These are phyloP conservation scores for Xylariaceae sp. DNA, from an alignment of 2,329 filamentous ascomycete genomes.

Conservation along the genomic window DNA sequence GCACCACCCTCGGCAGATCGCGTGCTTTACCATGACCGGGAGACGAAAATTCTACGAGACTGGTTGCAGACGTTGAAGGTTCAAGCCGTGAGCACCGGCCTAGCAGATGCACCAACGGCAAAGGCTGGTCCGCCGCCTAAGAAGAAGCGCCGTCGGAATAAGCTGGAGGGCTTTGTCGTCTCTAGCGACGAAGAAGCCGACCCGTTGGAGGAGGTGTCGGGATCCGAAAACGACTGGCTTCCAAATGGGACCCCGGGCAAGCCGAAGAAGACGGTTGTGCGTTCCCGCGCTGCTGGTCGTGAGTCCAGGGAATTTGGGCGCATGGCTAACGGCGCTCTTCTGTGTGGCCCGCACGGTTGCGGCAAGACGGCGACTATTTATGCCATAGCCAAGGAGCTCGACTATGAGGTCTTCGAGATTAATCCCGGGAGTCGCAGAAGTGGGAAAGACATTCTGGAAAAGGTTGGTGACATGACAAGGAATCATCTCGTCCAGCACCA, in stretches of 20 bases:
- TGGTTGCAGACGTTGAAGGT: slow-evolving; percentile 77
- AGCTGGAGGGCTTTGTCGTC: slow-evolving; percentile 73
- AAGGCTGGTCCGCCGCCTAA: slow-evolving; percentile 28
- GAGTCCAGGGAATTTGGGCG: slow-evolving; percentile 36
- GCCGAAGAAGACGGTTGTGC: slow-evolving; percentile 47
- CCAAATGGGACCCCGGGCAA: slow-evolving; percentile 29
- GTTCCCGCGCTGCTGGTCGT: slow-evolving; percentile 22
- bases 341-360: slow-evolving; percentile 83
- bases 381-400: slow-evolving; percentile 84
- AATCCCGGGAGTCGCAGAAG: slow-evolving; percentile 76
- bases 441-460: slow-evolving; percentile 84
- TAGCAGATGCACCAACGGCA: slow-evolving; percentile 26
- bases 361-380: slow-evolving; percentile 92
- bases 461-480: slow-evolving; percentile 90
- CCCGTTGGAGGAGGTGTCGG: slow-evolving; percentile 61
- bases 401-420: slow-evolving; percentile 92
- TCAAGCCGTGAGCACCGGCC: slow-evolving; percentile 62
- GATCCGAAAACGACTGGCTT: slow-evolving; percentile 45
- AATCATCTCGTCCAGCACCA: slow-evolving; percentile 74
- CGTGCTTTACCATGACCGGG: slow-evolving; percentile 67
- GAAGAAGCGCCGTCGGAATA: slow-evolving; percentile 65
- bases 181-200: slow-evolving; percentile 68
- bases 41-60: slow-evolving; percentile 63
- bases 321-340: slow-evolving; percentile 68
- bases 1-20: slow-evolving; percentile 60